A percentile compares a stretch with the other conserved stretches of the same genome.
These are phyloP conservation scores for Podospora tetraspora DNA, from an alignment of 495 filamentous ascomycete species.

Conservation along the genomic window DNA sequence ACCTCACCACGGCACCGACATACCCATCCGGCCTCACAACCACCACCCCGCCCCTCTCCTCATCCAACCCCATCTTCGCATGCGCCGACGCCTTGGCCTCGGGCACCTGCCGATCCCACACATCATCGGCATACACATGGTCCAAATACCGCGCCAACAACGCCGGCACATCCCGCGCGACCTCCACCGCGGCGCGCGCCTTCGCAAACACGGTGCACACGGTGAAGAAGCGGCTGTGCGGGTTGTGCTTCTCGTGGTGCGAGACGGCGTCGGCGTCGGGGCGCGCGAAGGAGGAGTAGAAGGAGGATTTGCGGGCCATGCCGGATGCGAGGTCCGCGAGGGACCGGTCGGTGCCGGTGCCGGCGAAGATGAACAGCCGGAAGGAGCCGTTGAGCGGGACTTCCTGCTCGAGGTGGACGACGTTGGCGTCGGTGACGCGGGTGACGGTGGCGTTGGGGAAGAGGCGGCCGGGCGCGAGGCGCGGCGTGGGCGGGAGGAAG, in stretches of 20 bases:
- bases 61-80: constrained; percentile 76
- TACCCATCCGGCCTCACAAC: constrained; percentile 85
- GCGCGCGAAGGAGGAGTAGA: constrained; percentile 60
- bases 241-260: constrained; percentile 76
- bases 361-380: constrained; percentile 78
- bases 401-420: constrained; percentile 82
- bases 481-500: constrained; percentile 45
- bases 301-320: constrained; percentile 59
- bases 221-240: constrained; percentile 76
- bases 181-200: constrained; percentile 57
- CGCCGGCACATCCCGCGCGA: constrained; percentile 58
- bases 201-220: constrained; percentile 67
- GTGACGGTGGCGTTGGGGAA: constrained; percentile 74
- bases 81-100: constrained; percentile 68
- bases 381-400: constrained; percentile 83
- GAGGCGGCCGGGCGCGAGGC: constrained; percentile 64
- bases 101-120: constrained; percentile 65
- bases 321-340: constrained; percentile 62
- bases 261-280: constrained; percentile 58
- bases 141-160: constrained; percentile 68
- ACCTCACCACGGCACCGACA: constrained; percentile 65
- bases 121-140: constrained; percentile 82
- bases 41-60: constrained; percentile 68
- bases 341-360: constrained; percentile 50
- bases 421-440: constrained; percentile 76